A percentile compares a stretch with the other conserved stretches of the same genome.
These are phyloP conservation scores for Blastobotrys serpentis DNA, from an alignment of 1,139 yeast genomes.

Conservation along the genomic window DNA sequence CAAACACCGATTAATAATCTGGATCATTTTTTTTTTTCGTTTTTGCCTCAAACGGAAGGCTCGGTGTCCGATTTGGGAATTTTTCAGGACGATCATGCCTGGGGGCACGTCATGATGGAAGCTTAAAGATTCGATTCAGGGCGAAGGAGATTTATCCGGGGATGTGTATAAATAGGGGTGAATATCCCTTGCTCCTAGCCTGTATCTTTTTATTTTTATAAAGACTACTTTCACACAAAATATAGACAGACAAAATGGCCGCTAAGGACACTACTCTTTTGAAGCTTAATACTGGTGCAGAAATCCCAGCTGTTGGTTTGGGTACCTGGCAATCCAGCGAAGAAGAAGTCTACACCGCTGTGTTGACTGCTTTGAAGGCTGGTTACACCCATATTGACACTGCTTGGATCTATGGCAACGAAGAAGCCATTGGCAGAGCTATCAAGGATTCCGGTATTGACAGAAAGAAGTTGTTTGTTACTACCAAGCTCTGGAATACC, in stretches of 20 bases:
- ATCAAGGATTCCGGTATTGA: slow-evolving; percentile 37
- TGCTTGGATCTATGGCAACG: slow-evolving; percentile 41
- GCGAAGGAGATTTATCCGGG: no score
- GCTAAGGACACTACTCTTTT: slow-evolving; percentile 10
- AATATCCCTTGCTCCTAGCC: no score
- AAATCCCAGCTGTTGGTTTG: slow-evolving; percentile 50
- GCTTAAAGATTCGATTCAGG: no score
- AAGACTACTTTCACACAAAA: not conserved
- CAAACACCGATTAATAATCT: no score
- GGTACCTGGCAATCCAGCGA: slow-evolving; percentile 63
- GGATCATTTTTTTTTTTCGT: no score
- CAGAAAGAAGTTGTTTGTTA: slow-evolving; percentile 39
- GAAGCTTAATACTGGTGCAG: slow-evolving; percentile 37
- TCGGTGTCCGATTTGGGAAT: no score
- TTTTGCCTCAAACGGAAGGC: no score
- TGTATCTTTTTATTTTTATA: no score
- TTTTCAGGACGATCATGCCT: no score
- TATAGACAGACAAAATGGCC: not conserved
- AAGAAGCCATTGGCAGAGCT: slow-evolving; percentile 40
- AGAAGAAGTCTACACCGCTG: slow-evolving; percentile 43
- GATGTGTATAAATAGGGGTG: not conserved
- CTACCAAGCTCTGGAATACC: slow-evolving; percentile 43
- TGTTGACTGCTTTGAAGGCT: slow-evolving; percentile 45
- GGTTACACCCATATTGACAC: slow-evolving; percentile 45
- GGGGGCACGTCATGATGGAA: no score